Evolutionary conservation across 345 rosid species (phyloP).

Genomic region (Salix udensis): DNA sequence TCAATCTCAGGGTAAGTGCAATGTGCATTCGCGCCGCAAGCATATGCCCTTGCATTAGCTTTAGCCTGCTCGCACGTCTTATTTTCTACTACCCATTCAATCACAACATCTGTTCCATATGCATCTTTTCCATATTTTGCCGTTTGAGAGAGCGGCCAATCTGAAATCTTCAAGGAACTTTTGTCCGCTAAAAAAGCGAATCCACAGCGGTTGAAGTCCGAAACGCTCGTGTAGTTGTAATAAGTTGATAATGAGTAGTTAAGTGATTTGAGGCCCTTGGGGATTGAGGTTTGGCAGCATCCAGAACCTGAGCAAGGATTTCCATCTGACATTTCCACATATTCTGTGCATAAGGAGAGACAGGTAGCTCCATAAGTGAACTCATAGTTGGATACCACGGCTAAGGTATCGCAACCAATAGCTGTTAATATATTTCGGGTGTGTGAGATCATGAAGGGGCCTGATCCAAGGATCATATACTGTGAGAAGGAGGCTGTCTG

Average conservation of each 20-base stretch:
- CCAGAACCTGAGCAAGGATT: not conserved
- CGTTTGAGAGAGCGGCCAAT: not conserved
- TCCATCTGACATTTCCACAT: not conserved
- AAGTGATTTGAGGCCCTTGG: not conserved
- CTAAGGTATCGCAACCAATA: constrained; percentile 21
- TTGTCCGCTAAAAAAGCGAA: constrained; percentile 17
- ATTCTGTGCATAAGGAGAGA: not conserved
- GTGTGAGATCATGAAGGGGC: constrained; percentile 14
- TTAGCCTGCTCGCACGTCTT: not conserved
- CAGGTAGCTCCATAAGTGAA: constrained; percentile 7
- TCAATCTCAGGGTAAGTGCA: constrained; percentile 6
- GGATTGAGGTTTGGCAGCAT: not conserved
- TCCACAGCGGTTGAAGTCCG: not conserved
- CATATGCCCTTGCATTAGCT: not conserved
- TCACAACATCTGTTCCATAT: not conserved
- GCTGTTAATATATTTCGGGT: constrained; percentile 24
- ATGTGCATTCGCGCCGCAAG: constrained; percentile 4
- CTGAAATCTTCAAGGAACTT: not conserved
- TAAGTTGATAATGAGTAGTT: accelerated
- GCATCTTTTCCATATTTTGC: not conserved
- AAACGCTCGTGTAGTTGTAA: not conserved
- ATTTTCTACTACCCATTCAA: constrained; percentile 17
- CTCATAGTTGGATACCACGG: not conserved
- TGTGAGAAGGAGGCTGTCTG: no score
- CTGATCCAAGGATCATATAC: not conserved